A percentile compares a stretch with the other conserved stretches of the same genome.
Evolutionary conservation across 176 grass and related monocot genomes (phyloP).

Genomic region (Urochloa ruziziensis): DNA sequence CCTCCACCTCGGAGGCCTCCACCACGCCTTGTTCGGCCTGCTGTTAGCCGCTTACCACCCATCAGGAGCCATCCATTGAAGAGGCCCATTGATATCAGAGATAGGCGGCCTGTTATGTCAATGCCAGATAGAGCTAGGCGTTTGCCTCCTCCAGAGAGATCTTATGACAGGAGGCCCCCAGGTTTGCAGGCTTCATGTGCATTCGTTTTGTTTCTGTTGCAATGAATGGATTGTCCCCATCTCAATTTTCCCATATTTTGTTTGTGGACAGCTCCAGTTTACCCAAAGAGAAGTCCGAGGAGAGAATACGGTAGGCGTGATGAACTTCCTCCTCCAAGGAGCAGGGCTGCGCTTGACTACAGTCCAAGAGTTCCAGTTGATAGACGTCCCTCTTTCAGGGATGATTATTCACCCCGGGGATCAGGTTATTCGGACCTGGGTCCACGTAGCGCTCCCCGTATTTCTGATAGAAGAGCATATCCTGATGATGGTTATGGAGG

Average conservation of each 20-base stretch:
- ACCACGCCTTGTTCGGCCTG: slow-evolving; percentile 36
- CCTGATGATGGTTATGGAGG: slow-evolving; percentile 69
- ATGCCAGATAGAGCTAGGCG: slow-evolving; percentile 61
- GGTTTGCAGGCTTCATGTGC: slow-evolving; percentile 41
- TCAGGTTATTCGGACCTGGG: slow-evolving; percentile 59
- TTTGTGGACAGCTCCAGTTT: slow-evolving; percentile 52
- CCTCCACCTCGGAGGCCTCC: slow-evolving; percentile 39
- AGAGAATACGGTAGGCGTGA: slow-evolving; percentile 65
- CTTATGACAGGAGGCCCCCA: slow-evolving; percentile 66
- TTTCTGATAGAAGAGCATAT: slow-evolving; percentile 62
- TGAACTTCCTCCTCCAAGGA: slow-evolving; percentile 66
- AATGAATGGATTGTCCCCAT: background rate
- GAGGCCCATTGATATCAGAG: slow-evolving; percentile 67
- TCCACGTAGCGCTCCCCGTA: slow-evolving; percentile 50
- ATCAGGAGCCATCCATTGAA: slow-evolving; percentile 58
- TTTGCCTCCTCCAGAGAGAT: slow-evolving; percentile 61
- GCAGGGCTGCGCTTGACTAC: slow-evolving; percentile 58
- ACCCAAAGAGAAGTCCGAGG: slow-evolving; percentile 68
- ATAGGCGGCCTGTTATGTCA: slow-evolving; percentile 59
- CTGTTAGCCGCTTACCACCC: slow-evolving; percentile 40
- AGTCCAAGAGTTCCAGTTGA: slow-evolving; percentile 55
- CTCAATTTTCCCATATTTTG: background rate
- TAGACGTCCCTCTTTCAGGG: slow-evolving; percentile 58
- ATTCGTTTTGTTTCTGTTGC: background rate
- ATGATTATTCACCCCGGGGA: slow-evolving; percentile 64